Percentiles rank a stretch among this genome's conserved stretches.
phyloP scores from a whole-genome alignment of 208 protist species.

The Novymonas esmeraldas region DNA sequence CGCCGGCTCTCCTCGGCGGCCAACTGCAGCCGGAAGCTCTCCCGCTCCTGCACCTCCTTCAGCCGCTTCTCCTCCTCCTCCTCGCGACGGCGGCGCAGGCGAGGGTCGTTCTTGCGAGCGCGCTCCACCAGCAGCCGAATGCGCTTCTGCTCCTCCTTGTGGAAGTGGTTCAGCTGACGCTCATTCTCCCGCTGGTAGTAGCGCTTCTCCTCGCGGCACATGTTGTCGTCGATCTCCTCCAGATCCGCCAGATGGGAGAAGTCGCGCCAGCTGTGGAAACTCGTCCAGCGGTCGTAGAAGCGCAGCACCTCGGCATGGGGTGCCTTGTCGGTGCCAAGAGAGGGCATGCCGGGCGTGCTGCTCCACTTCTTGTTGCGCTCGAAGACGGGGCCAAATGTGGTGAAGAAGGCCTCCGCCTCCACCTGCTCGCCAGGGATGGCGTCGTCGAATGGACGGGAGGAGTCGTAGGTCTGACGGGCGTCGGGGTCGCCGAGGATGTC shows the following conservation, averaged over 20 bases:
- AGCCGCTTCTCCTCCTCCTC: constrained; percentile 76
- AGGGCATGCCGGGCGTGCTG: constrained; percentile 61
- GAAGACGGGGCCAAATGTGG: constrained; percentile 90
- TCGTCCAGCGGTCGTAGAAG: constrained; percentile 97
- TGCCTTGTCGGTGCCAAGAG: constrained; percentile 74
- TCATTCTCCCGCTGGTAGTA: constrained; percentile 98
- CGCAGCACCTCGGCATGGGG: constrained; percentile 71
- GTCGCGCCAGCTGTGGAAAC: constrained; percentile 96
- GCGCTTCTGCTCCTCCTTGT: constrained; percentile 90
- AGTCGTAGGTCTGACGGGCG: constrained; percentile 93
- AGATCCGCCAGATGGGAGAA: constrained; percentile 95
- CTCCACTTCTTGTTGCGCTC: constrained; percentile 94
- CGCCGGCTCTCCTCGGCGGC: constrained; percentile 67
- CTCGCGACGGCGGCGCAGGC: constrained; percentile 83
- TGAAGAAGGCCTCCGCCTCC: constrained; percentile 87
- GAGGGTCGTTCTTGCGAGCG: constrained; percentile 92
- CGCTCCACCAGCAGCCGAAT: constrained; percentile 91
- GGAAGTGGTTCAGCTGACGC: constrained; percentile 77
- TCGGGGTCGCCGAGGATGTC: constrained; percentile 93
- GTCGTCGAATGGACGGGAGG: constrained; percentile 94
- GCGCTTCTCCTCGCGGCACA: constrained; percentile 96
- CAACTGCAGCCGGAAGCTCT: constrained; percentile 72
- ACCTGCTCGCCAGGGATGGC: constrained; percentile 75
- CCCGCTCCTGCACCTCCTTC: constrained; percentile 60
- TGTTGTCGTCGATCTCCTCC: constrained; percentile 90